These are phyloP conservation scores for Cymbopogon flexuosus DNA, from an alignment of 202 grass and related monocot species.

Conservation along the genomic window DNA sequence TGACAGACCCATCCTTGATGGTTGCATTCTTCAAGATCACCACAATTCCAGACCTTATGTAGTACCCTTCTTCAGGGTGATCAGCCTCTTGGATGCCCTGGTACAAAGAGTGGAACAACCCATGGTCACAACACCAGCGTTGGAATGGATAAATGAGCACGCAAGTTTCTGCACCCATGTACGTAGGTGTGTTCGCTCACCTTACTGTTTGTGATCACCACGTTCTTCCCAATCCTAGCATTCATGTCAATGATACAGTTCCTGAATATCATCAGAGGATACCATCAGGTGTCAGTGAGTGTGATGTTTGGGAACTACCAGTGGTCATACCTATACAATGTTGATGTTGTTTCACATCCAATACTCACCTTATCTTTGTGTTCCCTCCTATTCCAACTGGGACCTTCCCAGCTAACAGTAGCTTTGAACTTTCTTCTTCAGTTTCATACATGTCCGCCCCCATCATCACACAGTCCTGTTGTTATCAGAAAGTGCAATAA, in stretches of 20 bases:
- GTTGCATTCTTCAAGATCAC: conserved; percentile 59
- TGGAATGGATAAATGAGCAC: neutral
- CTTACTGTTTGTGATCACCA: conserved; percentile 46
- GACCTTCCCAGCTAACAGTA: conserved; percentile 49
- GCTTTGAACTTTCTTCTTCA: conserved; percentile 42
- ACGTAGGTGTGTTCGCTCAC: conserved; percentile 8
- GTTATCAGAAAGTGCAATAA: neutral
- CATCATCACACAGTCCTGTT: conserved; percentile 78
- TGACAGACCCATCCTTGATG: conserved; percentile 53
- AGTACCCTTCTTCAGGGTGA: conserved; percentile 55
- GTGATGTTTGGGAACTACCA: neutral
- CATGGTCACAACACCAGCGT: conserved; percentile 1
- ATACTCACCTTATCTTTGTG: conserved; percentile 58
- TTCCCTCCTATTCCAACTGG: conserved; percentile 67
- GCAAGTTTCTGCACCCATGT: neutral
- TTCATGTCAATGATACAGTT: conserved; percentile 84
- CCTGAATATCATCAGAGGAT: conserved; percentile 31
- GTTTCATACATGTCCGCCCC: conserved; percentile 64
- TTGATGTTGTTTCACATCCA: neutral
- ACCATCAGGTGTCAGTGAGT: neutral
- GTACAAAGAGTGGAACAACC: neutral
- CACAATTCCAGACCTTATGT: conserved; percentile 59
- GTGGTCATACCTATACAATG: neutral
- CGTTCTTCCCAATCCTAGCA: conserved; percentile 57
- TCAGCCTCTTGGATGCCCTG: conserved; percentile 72